Percentiles rank a stretch among this genome's conserved stretches.
These are phyloP conservation scores for Colletotrichum lupini DNA, from an alignment of 2,329 filamentous ascomycete species.

Conservation along the genomic window DNA sequence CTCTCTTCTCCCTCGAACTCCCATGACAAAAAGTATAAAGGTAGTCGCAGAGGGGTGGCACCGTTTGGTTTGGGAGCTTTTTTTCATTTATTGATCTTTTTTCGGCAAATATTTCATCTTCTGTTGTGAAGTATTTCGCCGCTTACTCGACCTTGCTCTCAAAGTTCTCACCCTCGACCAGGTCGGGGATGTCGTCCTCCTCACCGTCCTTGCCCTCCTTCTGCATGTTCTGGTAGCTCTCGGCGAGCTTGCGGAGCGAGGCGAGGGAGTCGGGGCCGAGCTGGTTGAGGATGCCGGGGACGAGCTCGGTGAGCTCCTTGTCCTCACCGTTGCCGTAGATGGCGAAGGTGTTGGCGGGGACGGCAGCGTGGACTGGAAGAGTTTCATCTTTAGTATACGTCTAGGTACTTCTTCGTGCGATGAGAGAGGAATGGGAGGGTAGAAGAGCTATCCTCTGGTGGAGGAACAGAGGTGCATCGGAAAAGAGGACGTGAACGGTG, in stretches of 20 bases:
- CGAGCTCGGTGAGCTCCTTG: constrained; percentile 99
- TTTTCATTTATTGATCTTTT: constrained; percentile 12
- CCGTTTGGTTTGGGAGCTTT: background rate
- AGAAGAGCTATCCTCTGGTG: background rate
- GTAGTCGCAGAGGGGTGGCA: background rate
- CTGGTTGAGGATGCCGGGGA: constrained; percentile 99
- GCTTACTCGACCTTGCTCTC: constrained; percentile 95
- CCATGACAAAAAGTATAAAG: background rate
- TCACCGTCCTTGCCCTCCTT: constrained; percentile 87
- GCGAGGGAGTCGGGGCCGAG: constrained; percentile 98
- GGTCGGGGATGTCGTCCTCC: constrained; percentile 94
- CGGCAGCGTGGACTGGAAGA: constrained; percentile 87
- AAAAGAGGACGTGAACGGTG: background rate
- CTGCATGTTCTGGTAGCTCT: constrained; percentile 99
- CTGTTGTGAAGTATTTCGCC: background rate
- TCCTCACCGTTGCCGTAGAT: constrained; percentile 99
- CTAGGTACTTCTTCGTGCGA: background rate
- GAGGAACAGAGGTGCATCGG: background rate
- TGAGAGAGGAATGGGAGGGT: background rate
- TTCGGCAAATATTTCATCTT: background rate
- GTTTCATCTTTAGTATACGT: constrained; percentile 14
- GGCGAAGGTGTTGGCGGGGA: constrained; percentile 98
- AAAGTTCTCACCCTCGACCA: constrained; percentile 98
- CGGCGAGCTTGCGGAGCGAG: constrained; percentile 96
- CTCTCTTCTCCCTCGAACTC: constrained; percentile 5